Base-by-base conservation (phyloP, 148 eudicot genomes). In the Camellia granthamiana region DNA sequence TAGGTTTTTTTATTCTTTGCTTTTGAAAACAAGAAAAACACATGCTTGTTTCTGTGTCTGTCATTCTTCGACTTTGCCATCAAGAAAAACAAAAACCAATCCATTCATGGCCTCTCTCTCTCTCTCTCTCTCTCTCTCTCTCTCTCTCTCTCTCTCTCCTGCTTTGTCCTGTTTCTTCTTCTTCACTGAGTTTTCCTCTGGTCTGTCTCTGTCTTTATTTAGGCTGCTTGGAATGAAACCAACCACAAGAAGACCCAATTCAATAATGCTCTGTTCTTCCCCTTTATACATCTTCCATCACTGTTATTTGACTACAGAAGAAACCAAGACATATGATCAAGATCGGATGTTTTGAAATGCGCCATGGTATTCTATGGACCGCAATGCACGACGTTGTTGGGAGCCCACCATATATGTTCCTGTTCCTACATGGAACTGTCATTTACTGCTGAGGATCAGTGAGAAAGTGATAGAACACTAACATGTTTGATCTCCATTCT, bases 221-320 rank as follows among this genome's bases (percentile, higher is more conserved):
- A 4, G 79, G 55, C 74, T 69, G 62, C 3, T 49, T 43, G 64
- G 56, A 63, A 75, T 69, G 72, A 81, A 84, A 30, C 38, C 88
- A 87, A 82, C 86, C 80, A 85, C 85, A 84, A 83, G 78, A 82
- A 74, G 15, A 58, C 59, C 69, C 18, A 46, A 66, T 13, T 18
- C 85, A 77, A 87, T 87, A 80, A 87, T 89, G 83, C 2, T 85
- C 82, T 81, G 81, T 74, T 83, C 76, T 47, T 1, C 21, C 69
- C 14, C 61, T 60, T 21, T 16, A 21, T 44, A n/a, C 9, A 14
- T 42, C 69, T 60, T 42, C 69, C 52, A 49, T 7, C 7, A 49
- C 52, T 5, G 7, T 49, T 5, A 49, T 49, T 5, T 49, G 4
- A 4, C 52, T 0, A 30, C 38, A 30, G 38, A 30, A 30, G 38